phyloP scores from a whole-genome alignment of 768 basidiomycete genomes.

The Trametes meyenii region DNA sequence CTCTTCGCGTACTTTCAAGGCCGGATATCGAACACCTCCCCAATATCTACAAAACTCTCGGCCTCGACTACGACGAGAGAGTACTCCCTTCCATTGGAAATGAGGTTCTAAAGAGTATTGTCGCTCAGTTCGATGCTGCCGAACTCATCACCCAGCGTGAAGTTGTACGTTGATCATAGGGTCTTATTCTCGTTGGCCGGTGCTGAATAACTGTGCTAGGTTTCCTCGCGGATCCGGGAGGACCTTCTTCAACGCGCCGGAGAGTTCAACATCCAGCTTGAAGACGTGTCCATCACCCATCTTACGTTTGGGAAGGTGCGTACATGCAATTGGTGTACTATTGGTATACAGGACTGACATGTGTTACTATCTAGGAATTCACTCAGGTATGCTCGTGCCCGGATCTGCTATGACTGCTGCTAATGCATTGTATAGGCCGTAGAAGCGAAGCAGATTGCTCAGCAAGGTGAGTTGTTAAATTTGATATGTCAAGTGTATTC shows the following conservation, averaged over 20 bases:
- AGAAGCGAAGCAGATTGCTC: constrained; percentile 99
- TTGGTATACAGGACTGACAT: not conserved
- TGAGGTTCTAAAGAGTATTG: constrained; percentile 96
- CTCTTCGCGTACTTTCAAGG: constrained; percentile 91
- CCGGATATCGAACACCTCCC: constrained; percentile 88
- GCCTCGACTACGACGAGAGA: constrained; percentile 96
- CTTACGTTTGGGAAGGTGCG: constrained; percentile 83
- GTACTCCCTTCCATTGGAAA: constrained; percentile 97
- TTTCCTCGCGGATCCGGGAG: constrained; percentile 88
- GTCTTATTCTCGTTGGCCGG: not conserved
- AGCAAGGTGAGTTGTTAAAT: constrained; percentile 71
- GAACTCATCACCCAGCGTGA: constrained; percentile 97
- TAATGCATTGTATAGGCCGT: constrained; percentile 64
- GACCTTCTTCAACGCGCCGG: constrained; percentile 92
- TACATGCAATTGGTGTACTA: not conserved
- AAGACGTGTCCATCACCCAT: constrained; percentile 97
- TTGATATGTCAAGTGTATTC: not conserved
- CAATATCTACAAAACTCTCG: constrained; percentile 93
- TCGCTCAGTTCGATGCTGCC: constrained; percentile 97
- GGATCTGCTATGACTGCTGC: not conserved
- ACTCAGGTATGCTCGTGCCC: constrained; percentile 59
- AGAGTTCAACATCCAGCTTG: constrained; percentile 93
- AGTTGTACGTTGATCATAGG: constrained; percentile 62
- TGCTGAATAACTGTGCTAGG: constrained; percentile 43
- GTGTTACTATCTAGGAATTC: constrained; percentile 65